These are phyloP conservation scores for Wickerhamiella hasegawae DNA, from an alignment of 805 yeast genomes.

Conservation along the genomic window DNA sequence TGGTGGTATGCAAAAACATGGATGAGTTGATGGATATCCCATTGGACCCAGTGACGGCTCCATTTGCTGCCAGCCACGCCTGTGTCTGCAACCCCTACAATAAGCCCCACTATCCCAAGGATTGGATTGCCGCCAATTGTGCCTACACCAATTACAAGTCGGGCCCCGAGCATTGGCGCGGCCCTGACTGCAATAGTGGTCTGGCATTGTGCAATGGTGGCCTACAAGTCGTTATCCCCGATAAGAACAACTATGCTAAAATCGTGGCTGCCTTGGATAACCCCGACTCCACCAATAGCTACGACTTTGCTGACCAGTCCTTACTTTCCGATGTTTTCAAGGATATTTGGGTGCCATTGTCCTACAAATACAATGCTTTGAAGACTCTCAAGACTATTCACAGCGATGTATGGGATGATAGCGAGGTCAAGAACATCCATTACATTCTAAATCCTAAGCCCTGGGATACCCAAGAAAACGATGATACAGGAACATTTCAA, in stretches of 20 bases:
- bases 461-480: conserved; percentile 29
- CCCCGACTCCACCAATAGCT: conserved; percentile 25
- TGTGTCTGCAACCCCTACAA: conserved; percentile 46
- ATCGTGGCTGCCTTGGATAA: conserved; percentile 28
- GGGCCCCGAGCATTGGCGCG: conserved; percentile 17
- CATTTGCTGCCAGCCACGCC: conserved; percentile 44
- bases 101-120: conserved; percentile 35
- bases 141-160: conserved; percentile 28
- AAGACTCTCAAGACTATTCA: conserved; percentile 35
- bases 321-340: conserved; percentile 37
- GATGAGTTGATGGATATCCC: conserved; percentile 40
- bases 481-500: conserved; percentile 30
- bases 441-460: conserved; percentile 46
- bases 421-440: conserved; percentile 39
- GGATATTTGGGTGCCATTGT: conserved; percentile 34
- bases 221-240: conserved; percentile 34
- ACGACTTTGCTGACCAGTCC: conserved; percentile 45
- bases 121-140: conserved; percentile 38
- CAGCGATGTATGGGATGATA: conserved; percentile 30
- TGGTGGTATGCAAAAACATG: conserved; percentile 41
- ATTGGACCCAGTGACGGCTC: conserved; percentile 21
- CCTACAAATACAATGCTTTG: conserved; percentile 39
- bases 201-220: conserved; percentile 46
- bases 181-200: conserved; percentile 29
- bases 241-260: conserved; percentile 22